Evolutionary conservation across 768 basidiomycete genomes (phyloP).

Genomic region (Filobasidium wieringae): DNA sequence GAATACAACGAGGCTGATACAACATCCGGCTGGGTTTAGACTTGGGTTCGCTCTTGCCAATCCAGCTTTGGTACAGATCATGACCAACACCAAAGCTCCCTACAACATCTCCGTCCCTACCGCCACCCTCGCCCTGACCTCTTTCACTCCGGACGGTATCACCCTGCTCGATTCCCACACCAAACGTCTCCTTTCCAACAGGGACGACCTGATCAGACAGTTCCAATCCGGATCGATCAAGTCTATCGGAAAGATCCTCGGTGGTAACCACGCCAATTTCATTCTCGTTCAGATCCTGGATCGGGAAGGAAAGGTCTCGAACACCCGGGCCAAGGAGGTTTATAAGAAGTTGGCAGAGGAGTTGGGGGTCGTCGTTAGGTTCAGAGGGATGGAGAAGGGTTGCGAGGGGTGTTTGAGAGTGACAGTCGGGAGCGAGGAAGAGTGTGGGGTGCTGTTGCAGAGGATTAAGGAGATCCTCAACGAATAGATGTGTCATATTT

Average conservation of each 20-base stretch:
- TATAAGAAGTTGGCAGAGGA: conserved; percentile 78
- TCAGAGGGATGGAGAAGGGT: conserved; percentile 70
- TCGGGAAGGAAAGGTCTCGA: conserved; percentile 30
- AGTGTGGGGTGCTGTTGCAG: conserved; percentile 54
- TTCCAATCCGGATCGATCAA: conserved; percentile 43
- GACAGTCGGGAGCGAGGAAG: conserved; percentile 72
- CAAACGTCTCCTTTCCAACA: conserved; percentile 49
- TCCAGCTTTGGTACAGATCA: conserved; percentile 76
- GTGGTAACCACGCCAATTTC: conserved; percentile 83
- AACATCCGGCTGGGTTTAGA: conserved; percentile 40
- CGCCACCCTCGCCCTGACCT: conserved; percentile 65
- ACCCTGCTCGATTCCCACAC: conserved; percentile 56
- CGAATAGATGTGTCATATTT: too few relatives aligned
- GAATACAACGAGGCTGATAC: conserved; percentile 2
- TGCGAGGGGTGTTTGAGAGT: conserved; percentile 79
- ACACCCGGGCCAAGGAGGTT: conserved; percentile 48
- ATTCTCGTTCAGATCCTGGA: conserved; percentile 64
- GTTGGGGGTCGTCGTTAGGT: conserved; percentile 78
- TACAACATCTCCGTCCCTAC: conserved; percentile 92
- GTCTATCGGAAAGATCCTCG: conserved; percentile 52
- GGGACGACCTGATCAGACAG: conserved; percentile 46
- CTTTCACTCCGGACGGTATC: conserved; percentile 58
- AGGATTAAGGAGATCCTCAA: conserved; percentile 42
- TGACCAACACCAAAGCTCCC: conserved; percentile 91
- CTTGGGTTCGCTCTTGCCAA: conserved; percentile 83